A percentile compares a stretch with the other conserved stretches of the same genome.
These are phyloP conservation scores for Beauveria australis DNA, from an alignment of 2,329 filamentous ascomycete genomes.

Conservation along the genomic window DNA sequence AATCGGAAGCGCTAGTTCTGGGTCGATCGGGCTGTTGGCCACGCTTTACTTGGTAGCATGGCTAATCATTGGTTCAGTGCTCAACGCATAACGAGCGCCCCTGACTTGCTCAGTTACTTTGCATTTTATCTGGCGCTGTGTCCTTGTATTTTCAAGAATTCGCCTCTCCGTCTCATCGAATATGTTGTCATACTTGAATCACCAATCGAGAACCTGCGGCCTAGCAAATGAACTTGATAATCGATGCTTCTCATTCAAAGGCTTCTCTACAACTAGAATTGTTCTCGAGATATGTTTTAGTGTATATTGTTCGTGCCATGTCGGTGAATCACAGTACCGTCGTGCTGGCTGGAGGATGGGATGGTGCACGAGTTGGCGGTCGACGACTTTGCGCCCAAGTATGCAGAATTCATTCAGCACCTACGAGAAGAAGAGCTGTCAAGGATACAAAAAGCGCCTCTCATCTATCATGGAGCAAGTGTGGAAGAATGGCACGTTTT, in stretches of 20 bases:
- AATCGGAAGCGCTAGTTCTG: too few relatives aligned
- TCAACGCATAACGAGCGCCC: too few relatives aligned
- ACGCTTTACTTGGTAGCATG: too few relatives aligned
- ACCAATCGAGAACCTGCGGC: conserved; percentile 60
- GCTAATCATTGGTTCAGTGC: too few relatives aligned
- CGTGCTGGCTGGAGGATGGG: not conserved
- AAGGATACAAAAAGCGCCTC: not conserved
- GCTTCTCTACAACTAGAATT: too few relatives aligned
- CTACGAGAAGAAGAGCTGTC: not conserved
- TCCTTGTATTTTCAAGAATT: conserved; percentile 14
- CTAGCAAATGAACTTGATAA: conserved; percentile 62
- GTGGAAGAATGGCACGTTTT: too few relatives aligned
- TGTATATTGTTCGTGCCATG: too few relatives aligned
- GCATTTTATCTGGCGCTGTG: not conserved
- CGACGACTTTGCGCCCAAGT: not conserved
- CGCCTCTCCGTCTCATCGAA: conserved; percentile 59
- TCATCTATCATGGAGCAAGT: too few relatives aligned
- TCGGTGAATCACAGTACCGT: not conserved
- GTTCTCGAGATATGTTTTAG: too few relatives aligned
- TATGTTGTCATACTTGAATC: conserved; percentile 70
- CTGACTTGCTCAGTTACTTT: not conserved
- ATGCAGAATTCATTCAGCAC: not conserved
- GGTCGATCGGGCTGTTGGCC: too few relatives aligned
- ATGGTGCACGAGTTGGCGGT: not conserved
- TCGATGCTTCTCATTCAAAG: too few relatives aligned